These are phyloP conservation scores for Hypoxylon sp. DNA, from an alignment of 2,329 filamentous ascomycete genomes.

Conservation along the genomic window DNA sequence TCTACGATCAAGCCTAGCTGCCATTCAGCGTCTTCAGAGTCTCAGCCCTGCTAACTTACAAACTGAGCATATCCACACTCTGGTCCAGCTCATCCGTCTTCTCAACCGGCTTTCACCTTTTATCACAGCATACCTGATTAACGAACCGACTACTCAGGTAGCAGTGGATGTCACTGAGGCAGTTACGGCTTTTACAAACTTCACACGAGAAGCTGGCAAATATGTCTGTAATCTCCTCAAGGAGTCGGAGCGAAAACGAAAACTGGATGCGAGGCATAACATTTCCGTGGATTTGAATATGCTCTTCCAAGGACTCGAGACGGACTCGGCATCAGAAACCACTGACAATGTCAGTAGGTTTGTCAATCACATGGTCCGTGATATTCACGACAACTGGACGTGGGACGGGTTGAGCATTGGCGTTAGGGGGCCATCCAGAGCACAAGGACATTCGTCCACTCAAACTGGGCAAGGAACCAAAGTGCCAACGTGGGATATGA, in stretches of 20 bases:
- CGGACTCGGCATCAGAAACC: slow-evolving; percentile 25
- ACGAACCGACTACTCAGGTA: slow-evolving; percentile 39
- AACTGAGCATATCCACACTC: slow-evolving; percentile 43
- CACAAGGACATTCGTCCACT: slow-evolving; percentile 49
- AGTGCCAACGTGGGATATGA: slow-evolving; percentile 39
- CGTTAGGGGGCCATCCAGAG: slow-evolving; percentile 55
- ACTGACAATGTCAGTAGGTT: slow-evolving; percentile 57
- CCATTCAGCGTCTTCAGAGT: slow-evolving; percentile 47
- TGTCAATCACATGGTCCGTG: slow-evolving; percentile 57
- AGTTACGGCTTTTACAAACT: slow-evolving; percentile 44
- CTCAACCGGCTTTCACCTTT: slow-evolving; percentile 51
- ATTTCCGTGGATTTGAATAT: slow-evolving; percentile 34
- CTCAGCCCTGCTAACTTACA: slow-evolving; percentile 40
- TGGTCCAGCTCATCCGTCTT: slow-evolving; percentile 44
- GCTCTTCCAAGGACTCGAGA: slow-evolving; percentile 39
- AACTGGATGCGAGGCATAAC: not conserved
- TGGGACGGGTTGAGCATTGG: slow-evolving; percentile 52
- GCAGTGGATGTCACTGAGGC: slow-evolving; percentile 33
- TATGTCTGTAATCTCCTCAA: slow-evolving; percentile 42
- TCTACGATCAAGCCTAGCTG: slow-evolving; percentile 50
- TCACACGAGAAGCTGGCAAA: slow-evolving; percentile 43
- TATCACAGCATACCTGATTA: slow-evolving; percentile 47
- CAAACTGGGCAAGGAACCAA: slow-evolving; percentile 55
- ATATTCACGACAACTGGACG: slow-evolving; percentile 62
- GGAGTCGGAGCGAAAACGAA: not conserved